Evolutionary conservation across 1,284 basidiomycete species (phyloP), one percentile per base, ranked within the genome.

Genomic region (Ustilago bromivora): DNA sequence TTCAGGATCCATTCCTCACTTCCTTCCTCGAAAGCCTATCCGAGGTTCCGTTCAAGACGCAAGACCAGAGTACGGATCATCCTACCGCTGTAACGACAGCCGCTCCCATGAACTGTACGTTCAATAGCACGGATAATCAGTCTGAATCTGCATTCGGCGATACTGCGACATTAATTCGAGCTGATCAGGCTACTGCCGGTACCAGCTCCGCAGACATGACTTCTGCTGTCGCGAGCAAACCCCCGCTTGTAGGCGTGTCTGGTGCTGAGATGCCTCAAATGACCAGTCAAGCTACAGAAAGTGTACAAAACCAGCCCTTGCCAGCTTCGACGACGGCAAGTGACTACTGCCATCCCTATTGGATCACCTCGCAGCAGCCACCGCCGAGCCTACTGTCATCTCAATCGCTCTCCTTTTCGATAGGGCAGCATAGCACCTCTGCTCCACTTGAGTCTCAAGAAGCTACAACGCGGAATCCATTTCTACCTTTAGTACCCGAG

Each of bases 21-120:
- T 65, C 65, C 2, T 73, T 73, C 46, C 61, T 72, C 5, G 57
- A 67, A 36, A 67, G 70, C 32, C 41, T 72, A 17, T 19, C 34
- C 28, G 70, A 51, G 36, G 61, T 60, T 6, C 31, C 55, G 10
- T 31, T 46, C 15, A 17, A 49, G 3, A 17, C 23, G 23, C 34
- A 31, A n/a, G 43, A 46, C 5, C 32, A 51, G 7, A 35, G 23
- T 1, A 11, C n/a, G 23, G 36, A 60, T 12, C 2, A 12, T 19
- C 4, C 34, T 54, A 17, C 28, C 5, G 31, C 53, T 15, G n/a
- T 11, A 5, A 6, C 7, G 7, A n/a, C 43, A 46, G 11, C n/a
- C 17, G n/a, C n/a, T 46, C 34, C 34, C 19, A 17, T 34, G 12
- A 6, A 17, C 10, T 15, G n/a, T 19, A 46, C 43, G n/a, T 17